phyloP scores from a whole-genome alignment of 2,329 filamentous ascomycete species.

The Colletotrichum spaethianum region DNA sequence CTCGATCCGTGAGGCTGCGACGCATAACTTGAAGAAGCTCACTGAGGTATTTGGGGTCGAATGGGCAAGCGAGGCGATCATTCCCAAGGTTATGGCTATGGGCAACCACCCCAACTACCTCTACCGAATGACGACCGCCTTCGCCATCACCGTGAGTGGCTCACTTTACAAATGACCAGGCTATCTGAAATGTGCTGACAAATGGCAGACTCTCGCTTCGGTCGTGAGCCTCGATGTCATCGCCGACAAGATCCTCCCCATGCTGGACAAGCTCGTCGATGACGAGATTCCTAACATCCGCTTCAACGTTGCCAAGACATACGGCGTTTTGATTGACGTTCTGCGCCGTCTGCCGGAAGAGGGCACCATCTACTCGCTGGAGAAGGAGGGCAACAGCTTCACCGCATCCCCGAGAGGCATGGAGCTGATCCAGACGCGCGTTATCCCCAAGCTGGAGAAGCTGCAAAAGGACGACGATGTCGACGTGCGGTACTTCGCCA shows the following conservation, averaged over 20 bases:
- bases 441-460: constrained; percentile 93
- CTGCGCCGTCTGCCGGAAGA: constrained; percentile 91
- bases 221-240: constrained; percentile 96
- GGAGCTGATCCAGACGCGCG: constrained; percentile 86
- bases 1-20: constrained; percentile 97
- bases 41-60: constrained; percentile 99
- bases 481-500: constrained; percentile 97
- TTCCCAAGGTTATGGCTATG: constrained; percentile 99
- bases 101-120: constrained; percentile 98
- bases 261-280: constrained; percentile 92
- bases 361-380: constrained; percentile 86
- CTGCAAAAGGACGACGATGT: constrained; percentile 98
- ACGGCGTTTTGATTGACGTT: constrained; percentile 90
- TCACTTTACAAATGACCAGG: constrained; percentile 29
- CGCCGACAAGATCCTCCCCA: constrained; percentile 91
- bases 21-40: constrained; percentile 97
- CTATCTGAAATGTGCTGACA: constrained; percentile 46
- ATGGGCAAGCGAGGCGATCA: constrained; percentile 97
- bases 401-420: constrained; percentile 79
- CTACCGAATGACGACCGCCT: constrained; percentile 99
- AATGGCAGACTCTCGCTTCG: constrained; percentile 84
- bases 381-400: constrained; percentile 79
- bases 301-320: constrained; percentile 99
- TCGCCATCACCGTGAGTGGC: constrained; percentile 90
- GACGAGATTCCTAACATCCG: constrained; percentile 99